Conservation (phyloP, 768 basidiomycete genomes). For the Hygrocybe punicea region DNA sequence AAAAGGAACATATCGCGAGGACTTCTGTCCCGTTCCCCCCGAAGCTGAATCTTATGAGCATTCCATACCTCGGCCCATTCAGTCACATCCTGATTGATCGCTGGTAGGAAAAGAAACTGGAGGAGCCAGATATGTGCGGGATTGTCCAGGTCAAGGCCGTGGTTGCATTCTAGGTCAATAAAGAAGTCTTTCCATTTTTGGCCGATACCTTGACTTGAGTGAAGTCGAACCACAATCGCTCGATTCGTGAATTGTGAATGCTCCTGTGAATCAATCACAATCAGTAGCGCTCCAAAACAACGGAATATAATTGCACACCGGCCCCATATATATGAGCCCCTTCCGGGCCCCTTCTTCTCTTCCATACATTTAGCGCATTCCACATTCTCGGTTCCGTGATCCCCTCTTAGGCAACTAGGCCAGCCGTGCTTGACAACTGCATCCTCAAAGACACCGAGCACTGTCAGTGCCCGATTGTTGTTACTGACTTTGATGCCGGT, state of each 20-base stretch:
- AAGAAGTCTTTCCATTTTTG: constrained; percentile 41
- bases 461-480: constrained; percentile 30
- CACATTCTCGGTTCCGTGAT: constrained; percentile 36
- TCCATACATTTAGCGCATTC: constrained; percentile 33
- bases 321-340: constrained; percentile 41
- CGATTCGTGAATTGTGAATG: constrained; percentile 41
- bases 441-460: constrained; percentile 20
- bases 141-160: constrained; percentile 24
- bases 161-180: constrained; percentile 27
- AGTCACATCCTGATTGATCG: constrained; percentile 29
- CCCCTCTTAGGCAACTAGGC: constrained; percentile 32
- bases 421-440: constrained; percentile 7
- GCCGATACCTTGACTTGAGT: constrained; percentile 33
- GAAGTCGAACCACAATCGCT: constrained; percentile 40
- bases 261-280: constrained; percentile 20
- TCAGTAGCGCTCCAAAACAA: background rate
- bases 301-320: constrained; percentile 18
- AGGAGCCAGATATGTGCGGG: constrained; percentile 40
- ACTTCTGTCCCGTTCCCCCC: constrained; percentile 13
- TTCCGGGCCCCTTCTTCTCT: constrained; percentile 12
- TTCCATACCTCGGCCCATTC: constrained; percentile 38
- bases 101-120: constrained; percentile 35
- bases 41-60: constrained; percentile 24
- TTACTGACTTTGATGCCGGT: constrained; percentile 20
- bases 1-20: constrained; percentile 33